phyloP scores from a whole-genome alignment of 257 asterid species.

The Fraxinus anomala region DNA sequence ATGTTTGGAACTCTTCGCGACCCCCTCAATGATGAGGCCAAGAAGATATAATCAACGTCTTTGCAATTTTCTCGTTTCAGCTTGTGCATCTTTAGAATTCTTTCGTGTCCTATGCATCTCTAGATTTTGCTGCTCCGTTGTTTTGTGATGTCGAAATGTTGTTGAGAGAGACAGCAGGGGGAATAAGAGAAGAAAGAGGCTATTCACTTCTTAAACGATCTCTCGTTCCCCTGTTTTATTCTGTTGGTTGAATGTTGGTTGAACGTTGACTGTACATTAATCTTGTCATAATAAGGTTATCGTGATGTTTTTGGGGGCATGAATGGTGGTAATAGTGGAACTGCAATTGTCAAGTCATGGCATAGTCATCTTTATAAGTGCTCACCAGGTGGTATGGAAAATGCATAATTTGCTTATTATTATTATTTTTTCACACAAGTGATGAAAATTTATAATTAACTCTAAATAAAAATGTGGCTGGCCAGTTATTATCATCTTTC shows the following conservation, averaged over 20 bases:
- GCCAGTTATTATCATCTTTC: too few species aligned
- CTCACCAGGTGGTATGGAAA: too few species aligned
- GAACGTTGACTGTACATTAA: neutral
- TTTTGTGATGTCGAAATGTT: neutral
- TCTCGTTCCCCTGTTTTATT: constrained; percentile 9
- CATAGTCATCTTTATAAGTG: neutral
- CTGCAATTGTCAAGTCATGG: neutral
- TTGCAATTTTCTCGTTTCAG: neutral
- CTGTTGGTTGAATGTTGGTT: neutral
- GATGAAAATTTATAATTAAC: too few species aligned
- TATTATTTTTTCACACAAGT: too few species aligned
- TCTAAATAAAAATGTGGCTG: too few species aligned
- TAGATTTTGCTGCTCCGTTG: constrained; percentile 22
- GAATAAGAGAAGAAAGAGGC: neutral
- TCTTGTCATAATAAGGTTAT: neutral
- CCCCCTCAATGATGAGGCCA: constrained; percentile 69
- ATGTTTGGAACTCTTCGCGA: constrained; percentile 95
- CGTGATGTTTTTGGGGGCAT: neutral
- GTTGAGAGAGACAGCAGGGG: neutral
- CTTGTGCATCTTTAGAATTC: constrained; percentile 15
- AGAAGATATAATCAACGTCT: constrained; percentile 43
- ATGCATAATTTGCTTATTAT: too few species aligned
- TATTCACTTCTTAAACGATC: neutral
- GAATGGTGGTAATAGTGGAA: neutral
- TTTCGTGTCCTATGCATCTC: constrained; percentile 5